A percentile compares a stretch with the other conserved stretches of the same genome.
These are phyloP conservation scores for Cupressus sempervirens DNA, from an alignment of 75 land plant genomes.

Conservation along the genomic window DNA sequence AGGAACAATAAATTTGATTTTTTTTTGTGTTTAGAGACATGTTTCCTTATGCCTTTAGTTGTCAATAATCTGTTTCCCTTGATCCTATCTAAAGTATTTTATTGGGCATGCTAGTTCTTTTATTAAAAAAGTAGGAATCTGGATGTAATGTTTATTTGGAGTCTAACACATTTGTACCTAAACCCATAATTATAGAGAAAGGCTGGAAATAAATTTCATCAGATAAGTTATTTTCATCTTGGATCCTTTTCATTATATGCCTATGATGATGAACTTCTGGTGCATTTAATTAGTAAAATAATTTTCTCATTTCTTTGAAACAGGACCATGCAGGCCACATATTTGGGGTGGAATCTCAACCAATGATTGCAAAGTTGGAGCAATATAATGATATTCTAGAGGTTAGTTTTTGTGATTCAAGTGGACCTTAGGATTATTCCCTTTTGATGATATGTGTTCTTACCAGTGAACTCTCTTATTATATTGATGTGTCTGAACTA, in stretches of 20 bases:
- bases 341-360: slow-evolving; percentile 82
- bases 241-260: background rate
- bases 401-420: slow-evolving; percentile 33
- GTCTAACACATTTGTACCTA: background rate
- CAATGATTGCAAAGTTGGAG: slow-evolving; percentile 91
- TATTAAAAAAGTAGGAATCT: background rate
- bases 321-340: slow-evolving; percentile 99
- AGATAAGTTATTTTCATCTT: background rate
- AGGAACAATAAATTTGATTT: background rate
- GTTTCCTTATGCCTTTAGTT: background rate
- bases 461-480: background rate
- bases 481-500: background rate
- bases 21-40: background rate
- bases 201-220: background rate
- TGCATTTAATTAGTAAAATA: background rate
- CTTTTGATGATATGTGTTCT: background rate
- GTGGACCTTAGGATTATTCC: background rate
- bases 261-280: background rate
- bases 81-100: background rate
- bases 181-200: background rate
- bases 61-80: background rate
- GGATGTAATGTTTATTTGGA: slow-evolving; percentile 5
- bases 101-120: background rate
- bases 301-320: background rate
- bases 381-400: slow-evolving; percentile 77